Evolutionary conservation across 805 yeast species (phyloP).

Genomic region (Starmerella kuoi): DNA sequence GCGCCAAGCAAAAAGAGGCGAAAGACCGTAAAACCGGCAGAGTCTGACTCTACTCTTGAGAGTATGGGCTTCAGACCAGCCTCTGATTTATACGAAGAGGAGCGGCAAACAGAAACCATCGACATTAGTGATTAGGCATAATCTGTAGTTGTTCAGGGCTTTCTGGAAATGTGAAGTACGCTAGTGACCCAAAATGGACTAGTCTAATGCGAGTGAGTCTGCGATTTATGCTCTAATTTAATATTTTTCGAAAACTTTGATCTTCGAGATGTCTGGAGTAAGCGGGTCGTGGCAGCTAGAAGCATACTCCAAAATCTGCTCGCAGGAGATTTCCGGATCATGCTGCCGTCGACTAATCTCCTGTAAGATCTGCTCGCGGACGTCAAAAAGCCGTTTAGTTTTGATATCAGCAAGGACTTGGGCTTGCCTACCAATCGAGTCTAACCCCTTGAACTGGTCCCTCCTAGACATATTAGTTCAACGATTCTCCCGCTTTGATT

Average conservation of each 20-base stretch:
- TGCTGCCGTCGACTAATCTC: conserved; percentile 7
- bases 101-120: too few species aligned
- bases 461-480: not conserved
- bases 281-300: conserved; percentile 7
- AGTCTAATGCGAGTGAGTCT: too few species aligned
- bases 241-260: conserved; percentile 6
- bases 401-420: conserved; percentile 7
- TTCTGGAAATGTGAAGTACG: too few species aligned
- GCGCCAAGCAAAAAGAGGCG: not conserved
- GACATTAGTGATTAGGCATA: too few species aligned
- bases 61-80: conserved; percentile 1
- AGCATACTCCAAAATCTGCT: not conserved
- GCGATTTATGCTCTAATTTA: not conserved
- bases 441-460: not conserved
- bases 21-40: not conserved
- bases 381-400: not conserved
- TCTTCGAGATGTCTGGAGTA: conserved; percentile 1
- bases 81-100: not conserved
- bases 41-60: not conserved
- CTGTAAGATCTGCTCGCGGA: conserved; percentile 5
- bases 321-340: conserved; percentile 4
- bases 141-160: too few species aligned
- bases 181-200: too few species aligned
- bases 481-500: not conserved
- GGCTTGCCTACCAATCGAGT: conserved; percentile 6